A percentile compares a stretch with the other conserved stretches of the same genome.
Evolutionary conservation across 2,329 filamentous ascomycete genomes (phyloP).

Genomic region (Hypoxylon sp.): DNA sequence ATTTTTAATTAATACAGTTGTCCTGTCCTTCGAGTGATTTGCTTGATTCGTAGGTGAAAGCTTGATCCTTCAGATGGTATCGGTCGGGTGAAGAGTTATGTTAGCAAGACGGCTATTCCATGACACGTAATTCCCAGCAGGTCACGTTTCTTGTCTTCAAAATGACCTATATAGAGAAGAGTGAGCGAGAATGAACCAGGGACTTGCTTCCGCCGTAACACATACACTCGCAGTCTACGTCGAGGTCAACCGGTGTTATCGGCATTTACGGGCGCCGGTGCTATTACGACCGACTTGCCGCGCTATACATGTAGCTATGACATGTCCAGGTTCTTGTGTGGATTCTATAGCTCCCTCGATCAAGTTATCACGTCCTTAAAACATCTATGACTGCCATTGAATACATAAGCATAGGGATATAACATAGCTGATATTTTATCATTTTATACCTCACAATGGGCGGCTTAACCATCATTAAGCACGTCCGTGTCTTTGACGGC

Average conservation of each 20-base stretch:
- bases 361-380: too few species aligned
- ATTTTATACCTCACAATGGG: conserved; percentile 27
- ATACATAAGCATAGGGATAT: background rate
- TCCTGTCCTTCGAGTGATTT: background rate
- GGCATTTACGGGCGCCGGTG: conserved; percentile 15
- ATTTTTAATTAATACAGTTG: conserved; percentile 24
- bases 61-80: background rate
- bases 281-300: background rate
- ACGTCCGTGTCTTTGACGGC: conserved; percentile 48
- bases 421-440: background rate
- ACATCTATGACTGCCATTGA: background rate
- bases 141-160: background rate
- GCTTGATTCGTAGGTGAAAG: background rate
- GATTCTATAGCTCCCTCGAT: background rate
- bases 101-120: background rate
- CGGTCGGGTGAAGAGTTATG: too few species aligned
- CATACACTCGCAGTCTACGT: background rate
- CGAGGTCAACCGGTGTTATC: conserved; percentile 21
- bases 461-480: conserved; percentile 41
- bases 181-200: background rate
- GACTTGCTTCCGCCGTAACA: background rate
- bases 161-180: background rate
- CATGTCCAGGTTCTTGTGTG: background rate
- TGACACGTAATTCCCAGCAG: background rate
- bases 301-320: too few species aligned